These are phyloP conservation scores for Monilinia vaccinii-corymbosi DNA, from an alignment of 2,329 filamentous ascomycete genomes.

Conservation along the genomic window DNA sequence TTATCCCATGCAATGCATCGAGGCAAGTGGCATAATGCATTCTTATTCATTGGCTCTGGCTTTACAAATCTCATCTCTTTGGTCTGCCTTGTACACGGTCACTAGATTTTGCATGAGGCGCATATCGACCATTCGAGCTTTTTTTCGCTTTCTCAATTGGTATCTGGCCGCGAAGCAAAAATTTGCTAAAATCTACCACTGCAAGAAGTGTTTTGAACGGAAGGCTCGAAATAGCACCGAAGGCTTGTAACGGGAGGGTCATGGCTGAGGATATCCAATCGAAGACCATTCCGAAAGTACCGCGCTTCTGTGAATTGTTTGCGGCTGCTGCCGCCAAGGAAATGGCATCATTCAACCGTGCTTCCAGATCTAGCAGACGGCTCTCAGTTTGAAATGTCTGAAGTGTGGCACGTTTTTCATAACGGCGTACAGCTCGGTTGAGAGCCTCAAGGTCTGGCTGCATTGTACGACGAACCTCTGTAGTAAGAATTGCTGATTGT, in stretches of 20 bases:
- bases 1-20: neutral
- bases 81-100: constrained; percentile 16
- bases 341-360: constrained; percentile 65
- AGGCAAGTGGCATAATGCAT: neutral
- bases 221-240: constrained; percentile 18
- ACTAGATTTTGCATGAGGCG: constrained; percentile 6
- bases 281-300: constrained; percentile 18
- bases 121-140: constrained; percentile 16
- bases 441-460: constrained; percentile 81
- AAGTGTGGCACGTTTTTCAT: constrained; percentile 79
- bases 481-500: constrained; percentile 34
- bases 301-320: constrained; percentile 25
- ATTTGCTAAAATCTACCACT: constrained; percentile 18
- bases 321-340: constrained; percentile 71
- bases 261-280: constrained; percentile 25
- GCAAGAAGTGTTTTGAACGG: constrained; percentile 21
- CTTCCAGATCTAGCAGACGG: constrained; percentile 62
- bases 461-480: constrained; percentile 54
- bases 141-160: constrained; percentile 13
- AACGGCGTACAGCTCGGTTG: constrained; percentile 78
- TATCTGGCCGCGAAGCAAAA: constrained; percentile 13
- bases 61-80: constrained; percentile 13
- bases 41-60: neutral
- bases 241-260: constrained; percentile 24
- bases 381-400: constrained; percentile 69